Evolutionary conservation across 1,284 basidiomycete species (phyloP), one percentile per base, ranked within the genome.

Genomic region (Sphagnurus paluster): DNA sequence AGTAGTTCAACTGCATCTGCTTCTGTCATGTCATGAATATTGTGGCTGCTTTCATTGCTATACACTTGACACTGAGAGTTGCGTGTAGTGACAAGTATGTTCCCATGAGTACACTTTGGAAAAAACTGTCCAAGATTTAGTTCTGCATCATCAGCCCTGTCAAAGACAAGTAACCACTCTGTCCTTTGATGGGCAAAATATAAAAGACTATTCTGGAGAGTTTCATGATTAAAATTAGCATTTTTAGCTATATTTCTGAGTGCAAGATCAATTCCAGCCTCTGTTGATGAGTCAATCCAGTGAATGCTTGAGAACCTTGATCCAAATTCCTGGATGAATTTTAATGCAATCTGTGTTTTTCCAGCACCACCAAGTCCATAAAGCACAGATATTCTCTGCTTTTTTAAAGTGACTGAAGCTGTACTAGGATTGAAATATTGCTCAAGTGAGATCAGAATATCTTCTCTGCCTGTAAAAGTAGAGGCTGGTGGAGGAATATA

Each of bases 101-200:
- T 50, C 5, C 49, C 49, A 47, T 50, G 40, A 17, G 25, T 20
- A 9, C 44, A 40, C 1, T 11, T 4, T 9, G 49, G 45, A 5
- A 51, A 44, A 14, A 30, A 44, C 8, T 20, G 3, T 21, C 29
- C 29, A 1, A 50, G 28, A 6, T 50, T 28, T 0, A 50, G 8
- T 4, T 19, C 11, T 8, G 33, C 20, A 21, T 50, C 37, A 25
- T 50, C 49, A 20, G 44, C 49, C 39, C 43, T 50, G 9, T 50
- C 39, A 37, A 46, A 46, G 1, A 50, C n/a, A 19, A 49, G 29
- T 14, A 49, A 17, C 42, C 43, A 50, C n/a, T 46, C 35, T 25
- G 19, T 19, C 14, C 10, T 45, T 21, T 45, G 21, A 21, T 41
- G 5, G 16, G 25, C 20, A 5, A 50, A 33, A 41, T 45, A 47